Evolutionary conservation across 106 monocot genomes (phyloP).

Genomic region (Posidonia australis): DNA sequence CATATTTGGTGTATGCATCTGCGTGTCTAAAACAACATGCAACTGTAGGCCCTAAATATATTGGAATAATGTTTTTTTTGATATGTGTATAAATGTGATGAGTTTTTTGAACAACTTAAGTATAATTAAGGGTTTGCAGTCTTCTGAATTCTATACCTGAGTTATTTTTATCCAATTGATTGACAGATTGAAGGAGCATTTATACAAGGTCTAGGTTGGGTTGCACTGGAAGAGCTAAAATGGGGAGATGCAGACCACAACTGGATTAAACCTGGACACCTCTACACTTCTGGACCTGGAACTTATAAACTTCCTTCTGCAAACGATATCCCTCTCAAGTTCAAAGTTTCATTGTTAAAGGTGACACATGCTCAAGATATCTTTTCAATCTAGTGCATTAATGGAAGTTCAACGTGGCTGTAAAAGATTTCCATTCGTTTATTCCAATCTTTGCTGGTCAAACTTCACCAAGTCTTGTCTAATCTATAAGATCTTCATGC

Average conservation of each 20-base stretch:
- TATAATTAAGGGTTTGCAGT: too few relatives aligned
- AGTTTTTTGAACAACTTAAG: too few relatives aligned
- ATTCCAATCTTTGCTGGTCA: too few relatives aligned
- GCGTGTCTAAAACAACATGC: too few relatives aligned
- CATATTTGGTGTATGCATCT: too few relatives aligned
- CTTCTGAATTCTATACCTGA: neutral
- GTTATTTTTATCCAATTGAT: neutral
- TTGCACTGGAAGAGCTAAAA: slow-evolving; percentile 91
- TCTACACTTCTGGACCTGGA: slow-evolving; percentile 87
- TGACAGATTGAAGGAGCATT: slow-evolving; percentile 92
- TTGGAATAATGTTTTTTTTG: too few relatives aligned
- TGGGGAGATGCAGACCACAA: slow-evolving; percentile 93
- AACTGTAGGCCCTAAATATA: too few relatives aligned
- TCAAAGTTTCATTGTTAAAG: slow-evolving; percentile 92
- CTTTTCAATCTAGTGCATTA: too few relatives aligned
- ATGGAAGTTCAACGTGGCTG: too few relatives aligned
- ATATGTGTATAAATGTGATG: too few relatives aligned
- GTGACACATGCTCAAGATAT: slow-evolving; percentile 35
- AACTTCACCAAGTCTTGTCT: too few relatives aligned
- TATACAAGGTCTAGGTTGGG: slow-evolving; percentile 94
- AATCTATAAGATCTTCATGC: too few relatives aligned
- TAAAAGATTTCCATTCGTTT: neutral
- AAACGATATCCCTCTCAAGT: slow-evolving; percentile 90
- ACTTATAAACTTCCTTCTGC: slow-evolving; percentile 84
- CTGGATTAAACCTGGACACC: slow-evolving; percentile 76